These are phyloP conservation scores for Cryptococcus neoformans DNA, from an alignment of 1,284 basidiomycete genomes.

Conservation along the genomic window DNA sequence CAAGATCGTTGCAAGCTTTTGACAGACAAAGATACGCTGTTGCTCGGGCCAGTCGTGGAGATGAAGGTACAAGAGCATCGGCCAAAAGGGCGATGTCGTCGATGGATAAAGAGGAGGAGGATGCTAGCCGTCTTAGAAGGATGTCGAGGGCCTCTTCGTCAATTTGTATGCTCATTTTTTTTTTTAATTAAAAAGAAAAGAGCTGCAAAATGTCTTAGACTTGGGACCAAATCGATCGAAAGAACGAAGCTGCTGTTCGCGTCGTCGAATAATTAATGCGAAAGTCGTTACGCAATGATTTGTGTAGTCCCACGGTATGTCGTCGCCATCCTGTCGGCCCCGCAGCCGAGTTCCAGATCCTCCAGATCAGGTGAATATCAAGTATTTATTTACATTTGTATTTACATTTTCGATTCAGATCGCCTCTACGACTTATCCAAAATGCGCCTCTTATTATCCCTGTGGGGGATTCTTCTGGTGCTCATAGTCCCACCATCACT, in stretches of 20 bases:
- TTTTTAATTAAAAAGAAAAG: too few species aligned
- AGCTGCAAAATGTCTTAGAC: not conserved
- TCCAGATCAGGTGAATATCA: too few species aligned
- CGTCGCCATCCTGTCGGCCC: too few species aligned
- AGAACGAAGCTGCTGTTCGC: not conserved
- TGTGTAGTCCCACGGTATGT: too few species aligned
- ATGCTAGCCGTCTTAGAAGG: conserved; percentile 6
- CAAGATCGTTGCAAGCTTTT: conserved; percentile 9
- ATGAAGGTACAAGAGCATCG: conserved; percentile 14
- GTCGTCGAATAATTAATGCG: not conserved
- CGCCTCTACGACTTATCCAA: too few species aligned
- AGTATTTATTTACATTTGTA: too few species aligned
- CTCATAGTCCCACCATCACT: conserved; percentile 7
- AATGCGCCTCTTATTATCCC: conserved; percentile 11
- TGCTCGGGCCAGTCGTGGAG: conserved; percentile 15
- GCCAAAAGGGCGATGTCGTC: conserved; percentile 23
- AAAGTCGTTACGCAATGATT: too few species aligned
- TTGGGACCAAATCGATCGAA: not conserved
- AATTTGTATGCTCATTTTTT: not conserved
- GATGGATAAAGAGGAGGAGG: not conserved
- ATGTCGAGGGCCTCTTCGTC: conserved; percentile 6
- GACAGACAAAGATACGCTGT: conserved; percentile 27
- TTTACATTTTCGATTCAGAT: too few species aligned
- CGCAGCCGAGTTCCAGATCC: too few species aligned
- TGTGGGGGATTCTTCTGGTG: conserved; percentile 19